Percentiles rank a stretch among this genome's conserved stretches.
Conservation (phyloP, 2,329 filamentous ascomycete genomes). For the Pseudopyricularia cyperi region DNA sequence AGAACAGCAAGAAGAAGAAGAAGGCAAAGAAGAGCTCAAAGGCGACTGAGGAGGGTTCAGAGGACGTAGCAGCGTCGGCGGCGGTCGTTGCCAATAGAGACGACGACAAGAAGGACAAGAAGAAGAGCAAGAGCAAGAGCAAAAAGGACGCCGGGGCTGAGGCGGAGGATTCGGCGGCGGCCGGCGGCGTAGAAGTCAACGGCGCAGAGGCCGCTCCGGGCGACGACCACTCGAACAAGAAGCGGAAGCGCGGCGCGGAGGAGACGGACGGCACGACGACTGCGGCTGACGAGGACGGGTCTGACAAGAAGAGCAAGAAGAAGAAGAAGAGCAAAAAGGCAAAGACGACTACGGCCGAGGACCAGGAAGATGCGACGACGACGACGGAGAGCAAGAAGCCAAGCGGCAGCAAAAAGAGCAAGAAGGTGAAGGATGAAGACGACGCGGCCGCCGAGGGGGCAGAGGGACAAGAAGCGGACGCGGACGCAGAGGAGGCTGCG, state of each 20-base stretch:
- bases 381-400: neutral
- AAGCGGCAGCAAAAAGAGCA: neutral
- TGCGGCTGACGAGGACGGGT: neutral
- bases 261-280: neutral
- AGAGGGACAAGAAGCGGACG: neutral
- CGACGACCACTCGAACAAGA: too few species aligned
- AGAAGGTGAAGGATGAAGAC: neutral
- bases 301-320: neutral
- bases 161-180: neutral
- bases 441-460: neutral
- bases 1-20: slow-evolving; percentile 15
- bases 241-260: neutral
- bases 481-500: neutral
- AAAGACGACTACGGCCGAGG: neutral
- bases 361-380: neutral
- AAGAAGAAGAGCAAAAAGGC: neutral
- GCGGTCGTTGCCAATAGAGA: neutral
- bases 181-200: too few species aligned
- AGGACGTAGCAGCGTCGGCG: neutral
- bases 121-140: slow-evolving; percentile 1
- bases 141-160: neutral
- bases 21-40: too few species aligned
- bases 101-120: neutral
- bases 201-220: too few species aligned
- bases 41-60: too few species aligned